Conservation (phyloP, 2,329 filamentous ascomycete genomes). For the Paracorniculantispora psalliotae region DNA sequence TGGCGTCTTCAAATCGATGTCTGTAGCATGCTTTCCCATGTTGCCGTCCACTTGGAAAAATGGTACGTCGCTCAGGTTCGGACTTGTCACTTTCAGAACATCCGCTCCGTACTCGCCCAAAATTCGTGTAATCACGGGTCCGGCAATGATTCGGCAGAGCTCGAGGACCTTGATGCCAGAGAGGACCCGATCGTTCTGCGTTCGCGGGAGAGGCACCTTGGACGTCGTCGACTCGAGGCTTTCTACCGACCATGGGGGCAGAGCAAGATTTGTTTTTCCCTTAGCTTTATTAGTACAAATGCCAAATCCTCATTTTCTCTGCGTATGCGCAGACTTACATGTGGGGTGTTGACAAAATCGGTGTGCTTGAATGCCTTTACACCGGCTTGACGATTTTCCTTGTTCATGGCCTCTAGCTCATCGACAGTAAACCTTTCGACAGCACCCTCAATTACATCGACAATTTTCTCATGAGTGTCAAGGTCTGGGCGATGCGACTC, state of each 20-base stretch:
- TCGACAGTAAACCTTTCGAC: conserved; percentile 49
- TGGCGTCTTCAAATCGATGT: conserved; percentile 55
- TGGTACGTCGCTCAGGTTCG: conserved; percentile 63
- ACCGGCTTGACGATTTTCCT: conserved; percentile 52
- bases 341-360: conserved; percentile 51
- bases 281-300: too few species aligned
- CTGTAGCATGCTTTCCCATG: conserved; percentile 62
- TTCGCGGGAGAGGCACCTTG: conserved; percentile 34
- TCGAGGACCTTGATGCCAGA: conserved; percentile 68
- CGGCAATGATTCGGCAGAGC: conserved; percentile 70
- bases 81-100: conserved; percentile 66
- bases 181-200: conserved; percentile 31
- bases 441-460: conserved; percentile 53
- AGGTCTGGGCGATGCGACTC: conserved; percentile 57
- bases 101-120: conserved; percentile 72
- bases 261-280: conserved; percentile 36
- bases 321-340: too few species aligned
- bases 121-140: conserved; percentile 65
- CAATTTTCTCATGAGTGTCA: conserved; percentile 54
- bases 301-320: too few species aligned
- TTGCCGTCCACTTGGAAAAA: conserved; percentile 71
- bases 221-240: conserved; percentile 46
- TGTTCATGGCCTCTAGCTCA: conserved; percentile 56
- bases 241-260: conserved; percentile 46
- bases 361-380: conserved; percentile 54